A percentile compares a stretch with the other conserved stretches of the same genome.
Evolutionary conservation across 441 rosid genomes (phyloP).

Genomic region (Erodium texanum): DNA sequence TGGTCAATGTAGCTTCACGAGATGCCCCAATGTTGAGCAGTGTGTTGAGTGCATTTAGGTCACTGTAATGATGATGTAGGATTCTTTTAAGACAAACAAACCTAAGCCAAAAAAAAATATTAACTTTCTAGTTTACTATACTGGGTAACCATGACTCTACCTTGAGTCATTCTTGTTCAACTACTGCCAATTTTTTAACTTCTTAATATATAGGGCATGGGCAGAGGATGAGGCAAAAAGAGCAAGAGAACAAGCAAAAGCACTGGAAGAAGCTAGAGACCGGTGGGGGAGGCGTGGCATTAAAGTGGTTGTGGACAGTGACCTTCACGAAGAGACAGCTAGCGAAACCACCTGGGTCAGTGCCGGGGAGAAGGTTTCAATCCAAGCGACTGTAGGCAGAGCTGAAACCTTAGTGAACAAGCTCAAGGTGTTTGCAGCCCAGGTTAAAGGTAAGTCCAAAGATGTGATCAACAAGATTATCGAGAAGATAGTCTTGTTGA

Average conservation of each 20-base stretch:
- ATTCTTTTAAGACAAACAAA: background rate
- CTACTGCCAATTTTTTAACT: constrained; percentile 12
- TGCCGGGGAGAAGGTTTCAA: constrained; percentile 36
- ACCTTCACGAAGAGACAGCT: constrained; percentile 60
- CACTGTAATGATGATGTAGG: background rate
- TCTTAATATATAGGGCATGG: constrained; percentile 50
- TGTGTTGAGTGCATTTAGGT: background rate
- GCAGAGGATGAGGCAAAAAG: constrained; percentile 91
- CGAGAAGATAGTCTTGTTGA: constrained; percentile 32
- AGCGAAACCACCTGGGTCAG: constrained; percentile 52
- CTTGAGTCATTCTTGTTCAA: background rate
- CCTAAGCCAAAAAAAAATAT: background rate
- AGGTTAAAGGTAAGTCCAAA: constrained; percentile 48
- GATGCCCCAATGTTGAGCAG: background rate
- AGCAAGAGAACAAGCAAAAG: constrained; percentile 74
- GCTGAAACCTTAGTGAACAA: constrained; percentile 50
- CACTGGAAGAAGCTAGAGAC: constrained; percentile 75
- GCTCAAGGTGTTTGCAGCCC: constrained; percentile 50
- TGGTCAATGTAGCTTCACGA: background rate
- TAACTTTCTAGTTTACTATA: background rate
- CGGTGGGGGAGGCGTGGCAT: constrained; percentile 81
- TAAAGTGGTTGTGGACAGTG: constrained; percentile 68
- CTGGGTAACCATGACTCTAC: background rate
- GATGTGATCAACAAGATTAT: constrained; percentile 43
- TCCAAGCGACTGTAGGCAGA: constrained; percentile 55